Percentiles rank a stretch among this genome's conserved stretches.
Evolutionary conservation across 768 basidiomycete species (phyloP).

Genomic region (Leucogyrophana mollusca): DNA sequence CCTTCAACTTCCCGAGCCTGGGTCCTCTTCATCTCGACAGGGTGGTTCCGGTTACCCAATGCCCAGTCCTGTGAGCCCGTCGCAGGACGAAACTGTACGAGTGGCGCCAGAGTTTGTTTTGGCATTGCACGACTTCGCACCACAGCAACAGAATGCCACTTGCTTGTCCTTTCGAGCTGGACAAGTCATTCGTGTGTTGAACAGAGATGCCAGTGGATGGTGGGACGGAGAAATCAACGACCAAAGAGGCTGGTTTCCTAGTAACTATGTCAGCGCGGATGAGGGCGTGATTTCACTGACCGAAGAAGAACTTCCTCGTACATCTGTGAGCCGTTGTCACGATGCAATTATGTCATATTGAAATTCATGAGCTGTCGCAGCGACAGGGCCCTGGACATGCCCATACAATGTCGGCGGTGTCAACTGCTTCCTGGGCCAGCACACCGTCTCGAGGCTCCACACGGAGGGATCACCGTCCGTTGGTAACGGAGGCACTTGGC

Average conservation of each 20-base stretch:
- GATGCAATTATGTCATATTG: no score
- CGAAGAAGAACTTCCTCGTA: conserved; percentile 53
- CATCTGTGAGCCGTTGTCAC: conserved; percentile 35
- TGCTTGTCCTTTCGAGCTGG: conserved; percentile 90
- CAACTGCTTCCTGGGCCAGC: conserved; percentile 54
- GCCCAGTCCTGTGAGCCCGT: conserved; percentile 40
- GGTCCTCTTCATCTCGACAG: conserved; percentile 27
- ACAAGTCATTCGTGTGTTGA: conserved; percentile 88
- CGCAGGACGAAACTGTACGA: conserved; percentile 49
- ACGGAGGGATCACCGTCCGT: conserved; percentile 42
- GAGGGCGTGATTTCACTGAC: conserved; percentile 48
- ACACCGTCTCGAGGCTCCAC: conserved; percentile 37
- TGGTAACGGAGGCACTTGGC: conserved; percentile 44
- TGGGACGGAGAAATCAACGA: conserved; percentile 97
- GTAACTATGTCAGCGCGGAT: conserved; percentile 86
- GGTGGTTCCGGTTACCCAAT: conserved; percentile 5
- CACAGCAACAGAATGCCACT: conserved; percentile 67
- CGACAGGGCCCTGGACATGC: conserved; percentile 43
- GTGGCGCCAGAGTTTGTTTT: conserved; percentile 70
- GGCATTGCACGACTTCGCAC: conserved; percentile 89
- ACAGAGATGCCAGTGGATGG: conserved; percentile 89
- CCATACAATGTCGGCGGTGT: conserved; percentile 50
- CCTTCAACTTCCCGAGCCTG: conserved; percentile 36
- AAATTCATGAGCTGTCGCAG: conserved; percentile 24
- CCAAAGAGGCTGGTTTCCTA: conserved; percentile 95